Base-by-base conservation (phyloP, 352 stramenopile species). In the Pythium vanterpoolii region DNA sequence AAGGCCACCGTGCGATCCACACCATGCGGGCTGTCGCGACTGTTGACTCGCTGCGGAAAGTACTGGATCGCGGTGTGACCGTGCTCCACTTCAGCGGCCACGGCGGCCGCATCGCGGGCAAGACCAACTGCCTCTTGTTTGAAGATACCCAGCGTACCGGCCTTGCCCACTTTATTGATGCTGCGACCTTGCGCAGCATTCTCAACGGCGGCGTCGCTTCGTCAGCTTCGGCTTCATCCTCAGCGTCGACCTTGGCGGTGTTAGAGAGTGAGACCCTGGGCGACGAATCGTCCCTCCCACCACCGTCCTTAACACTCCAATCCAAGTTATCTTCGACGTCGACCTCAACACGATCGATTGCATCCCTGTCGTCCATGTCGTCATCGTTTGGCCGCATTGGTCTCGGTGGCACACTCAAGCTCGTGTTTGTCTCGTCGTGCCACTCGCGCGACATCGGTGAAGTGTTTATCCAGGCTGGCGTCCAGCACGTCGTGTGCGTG, bases 371-470 rank as follows among this genome's bases (percentile, higher is more conserved):
- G 23, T 36, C 8, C 34, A 36, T 36, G 23, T 72, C 63, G 3
- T 77, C 58, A 21, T 64, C 36, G 5, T 56, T 26, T 5, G 62
- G 66, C 46, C 56, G 72, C n/a, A 68, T 74, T 16, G 60, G 66
- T 10, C 14, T 64, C 1, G 66, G 65, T 23, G 67, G 72, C 11
- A 86, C 76, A 5, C 68, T 93, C 33, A 93, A 90, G 61, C 66
- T 93, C 21, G 80, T 93, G 5, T 89, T 93, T 58, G 83, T 93
- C 34, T 93, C 83, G 26, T 90, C 80, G 1, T 93, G 83, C 57
- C 77, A 93, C 49, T 93, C 83, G 14, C 73, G 62, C 24, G 80
- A 88, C 47, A 79, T 93, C n/a, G 83, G 83, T 30, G 77, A 84
- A 56, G 80, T 93, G 7, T 93, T 93, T 47, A 82, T 93, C 26